phyloP scores from a whole-genome alignment of 306 rosid genomes.

The Sicyos baderoa region DNA sequence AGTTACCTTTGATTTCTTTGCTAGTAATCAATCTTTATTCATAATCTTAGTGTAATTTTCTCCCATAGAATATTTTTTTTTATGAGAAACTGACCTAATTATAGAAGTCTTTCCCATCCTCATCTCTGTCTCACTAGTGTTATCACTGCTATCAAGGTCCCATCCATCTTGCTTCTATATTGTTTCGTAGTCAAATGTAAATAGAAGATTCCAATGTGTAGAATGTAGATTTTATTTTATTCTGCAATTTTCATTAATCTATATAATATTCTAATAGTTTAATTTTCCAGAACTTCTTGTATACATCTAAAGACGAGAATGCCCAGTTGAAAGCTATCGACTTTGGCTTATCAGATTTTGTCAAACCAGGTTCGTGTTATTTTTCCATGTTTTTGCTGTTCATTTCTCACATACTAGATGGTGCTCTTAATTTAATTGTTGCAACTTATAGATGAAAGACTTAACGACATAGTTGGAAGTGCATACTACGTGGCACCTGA shows the following conservation, averaged over 20 bases:
- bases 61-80: background rate
- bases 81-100: too few relatives aligned
- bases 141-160: background rate
- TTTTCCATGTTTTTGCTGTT: background rate
- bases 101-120: background rate
- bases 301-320: slow-evolving; percentile 69
- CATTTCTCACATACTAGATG: background rate
- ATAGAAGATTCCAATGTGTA: background rate
- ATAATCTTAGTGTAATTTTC: background rate
- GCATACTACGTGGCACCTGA: slow-evolving; percentile 98
- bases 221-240: background rate
- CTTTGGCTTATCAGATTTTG: slow-evolving; percentile 93
- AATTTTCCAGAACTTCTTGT: slow-evolving; percentile 70
- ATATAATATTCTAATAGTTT: slow-evolving; percentile 22
- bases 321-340: slow-evolving; percentile 90
- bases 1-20: background rate
- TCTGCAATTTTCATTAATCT: background rate
- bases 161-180: background rate
- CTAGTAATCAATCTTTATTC: background rate
- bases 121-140: background rate
- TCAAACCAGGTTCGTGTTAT: slow-evolving; percentile 71
- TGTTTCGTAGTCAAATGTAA: background rate
- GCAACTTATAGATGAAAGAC: slow-evolving; percentile 71
- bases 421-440: background rate
- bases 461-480: slow-evolving; percentile 97